phyloP scores from a whole-genome alignment of 768 basidiomycete genomes.

The Boletus sp. region DNA sequence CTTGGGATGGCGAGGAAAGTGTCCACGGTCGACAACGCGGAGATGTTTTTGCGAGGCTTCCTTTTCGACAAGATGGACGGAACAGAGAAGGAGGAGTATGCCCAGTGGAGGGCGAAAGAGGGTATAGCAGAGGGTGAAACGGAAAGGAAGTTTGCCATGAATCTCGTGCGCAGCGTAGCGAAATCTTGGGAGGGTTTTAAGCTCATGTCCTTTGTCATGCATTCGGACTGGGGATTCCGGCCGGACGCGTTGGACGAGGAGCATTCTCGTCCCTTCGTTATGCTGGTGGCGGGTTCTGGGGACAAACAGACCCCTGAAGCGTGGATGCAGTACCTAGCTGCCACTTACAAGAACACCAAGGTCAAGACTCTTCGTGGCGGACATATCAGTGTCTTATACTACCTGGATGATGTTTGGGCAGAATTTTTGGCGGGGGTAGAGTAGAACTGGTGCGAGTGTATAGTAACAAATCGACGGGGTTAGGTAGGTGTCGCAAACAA shows the following conservation, averaged over 20 bases:
- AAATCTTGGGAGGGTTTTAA: slow-evolving; percentile 52
- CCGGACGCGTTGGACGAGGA: slow-evolving; percentile 43
- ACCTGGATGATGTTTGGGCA: slow-evolving; percentile 46
- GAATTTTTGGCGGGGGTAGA: slow-evolving; percentile 23
- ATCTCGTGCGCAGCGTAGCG: slow-evolving; percentile 45
- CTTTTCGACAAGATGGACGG: slow-evolving; percentile 42
- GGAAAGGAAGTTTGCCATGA: slow-evolving; percentile 40
- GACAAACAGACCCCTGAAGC: slow-evolving; percentile 41
- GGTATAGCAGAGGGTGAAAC: slow-evolving; percentile 43
- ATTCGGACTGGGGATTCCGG: slow-evolving; percentile 51
- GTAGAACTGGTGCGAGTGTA: slow-evolving; percentile 6
- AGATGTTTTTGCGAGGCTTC: slow-evolving; percentile 36
- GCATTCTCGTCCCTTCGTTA: slow-evolving; percentile 42
- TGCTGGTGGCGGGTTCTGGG: slow-evolving; percentile 41
- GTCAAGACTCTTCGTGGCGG: slow-evolving; percentile 45
- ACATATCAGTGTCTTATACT: slow-evolving; percentile 45
- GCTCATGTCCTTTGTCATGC: slow-evolving; percentile 39
- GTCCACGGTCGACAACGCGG: slow-evolving; percentile 38
- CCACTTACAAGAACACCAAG: slow-evolving; percentile 42
- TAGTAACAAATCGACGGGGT: neutral
- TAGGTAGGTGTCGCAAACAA: slow-evolving; percentile 22
- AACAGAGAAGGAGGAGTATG: slow-evolving; percentile 31
- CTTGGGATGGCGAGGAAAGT: slow-evolving; percentile 35
- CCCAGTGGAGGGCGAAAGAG: slow-evolving; percentile 40
- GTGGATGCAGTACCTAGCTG: slow-evolving; percentile 50